Percentiles rank a stretch among this genome's conserved stretches.
phyloP scores from a whole-genome alignment of 306 rosid genomes.

The Echinosophora koreensis region DNA sequence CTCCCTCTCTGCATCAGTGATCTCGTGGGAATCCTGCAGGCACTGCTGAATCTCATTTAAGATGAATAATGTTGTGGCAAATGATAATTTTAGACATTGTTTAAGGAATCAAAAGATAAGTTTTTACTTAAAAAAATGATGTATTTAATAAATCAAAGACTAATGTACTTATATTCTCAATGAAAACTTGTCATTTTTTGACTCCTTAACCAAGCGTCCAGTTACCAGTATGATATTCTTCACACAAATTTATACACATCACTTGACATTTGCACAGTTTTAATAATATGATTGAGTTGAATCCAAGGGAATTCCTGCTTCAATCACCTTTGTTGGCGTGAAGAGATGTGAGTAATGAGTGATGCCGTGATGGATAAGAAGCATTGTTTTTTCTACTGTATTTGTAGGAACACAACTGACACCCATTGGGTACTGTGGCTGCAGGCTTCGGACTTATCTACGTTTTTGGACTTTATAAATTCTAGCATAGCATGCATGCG shows the following conservation, averaged over 20 bases:
- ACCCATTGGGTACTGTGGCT: conserved; percentile 24
- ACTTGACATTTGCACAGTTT: too few relatives aligned
- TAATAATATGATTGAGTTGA: too few relatives aligned
- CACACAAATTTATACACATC: too few relatives aligned
- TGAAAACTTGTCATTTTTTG: too few relatives aligned
- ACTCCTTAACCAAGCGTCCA: too few relatives aligned
- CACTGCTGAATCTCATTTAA: conserved; percentile 14
- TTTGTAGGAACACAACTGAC: conserved; percentile 10
- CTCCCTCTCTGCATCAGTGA: neutral
- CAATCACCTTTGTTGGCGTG: neutral
- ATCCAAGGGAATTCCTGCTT: too few relatives aligned
- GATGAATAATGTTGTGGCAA: neutral
- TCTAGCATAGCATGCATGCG: neutral
- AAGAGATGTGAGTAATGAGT: neutral
- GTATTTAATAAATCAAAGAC: too few relatives aligned
- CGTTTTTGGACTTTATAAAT: neutral
- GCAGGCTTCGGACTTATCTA: conserved; percentile 21
- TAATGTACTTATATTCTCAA: too few relatives aligned
- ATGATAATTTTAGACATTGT: too few relatives aligned
- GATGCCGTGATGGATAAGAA: neutral
- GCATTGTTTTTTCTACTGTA: neutral
- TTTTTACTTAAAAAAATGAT: too few relatives aligned
- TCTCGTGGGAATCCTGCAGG: conserved; percentile 50
- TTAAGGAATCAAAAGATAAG: too few relatives aligned
- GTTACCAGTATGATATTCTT: too few relatives aligned